These are phyloP conservation scores for Massarina eburnea DNA, from an alignment of 2,329 filamentous ascomycete species.

Conservation along the genomic window DNA sequence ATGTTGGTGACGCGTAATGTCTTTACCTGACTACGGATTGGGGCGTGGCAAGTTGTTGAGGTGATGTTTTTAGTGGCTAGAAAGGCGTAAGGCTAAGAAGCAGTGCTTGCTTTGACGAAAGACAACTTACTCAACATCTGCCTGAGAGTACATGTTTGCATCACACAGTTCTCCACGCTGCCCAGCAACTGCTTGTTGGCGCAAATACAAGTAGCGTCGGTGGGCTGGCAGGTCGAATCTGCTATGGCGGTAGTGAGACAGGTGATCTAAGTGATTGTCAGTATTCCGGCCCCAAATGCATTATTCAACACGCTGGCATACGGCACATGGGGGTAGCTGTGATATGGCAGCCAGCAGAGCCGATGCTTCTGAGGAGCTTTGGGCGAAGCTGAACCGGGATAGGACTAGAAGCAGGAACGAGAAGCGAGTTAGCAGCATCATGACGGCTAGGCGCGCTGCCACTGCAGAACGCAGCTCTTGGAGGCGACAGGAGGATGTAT, in stretches of 20 bases:
- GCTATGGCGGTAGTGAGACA: constrained; percentile 14
- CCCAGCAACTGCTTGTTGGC: constrained; percentile 10
- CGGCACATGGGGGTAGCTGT: constrained; percentile 10
- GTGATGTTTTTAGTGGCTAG: constrained; percentile 49
- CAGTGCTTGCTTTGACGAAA: neutral
- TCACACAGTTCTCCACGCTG: constrained; percentile 15
- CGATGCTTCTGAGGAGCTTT: no score
- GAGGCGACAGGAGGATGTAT: neutral
- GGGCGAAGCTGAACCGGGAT: constrained; percentile 4
- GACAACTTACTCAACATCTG: constrained; percentile 13
- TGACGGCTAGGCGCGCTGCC: constrained; percentile 6
- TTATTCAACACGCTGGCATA: constrained; percentile 2
- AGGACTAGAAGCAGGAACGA: constrained; percentile 13
- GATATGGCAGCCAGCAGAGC: constrained; percentile 2
- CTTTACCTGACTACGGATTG: constrained; percentile 39
- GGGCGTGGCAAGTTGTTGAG: constrained; percentile 41
- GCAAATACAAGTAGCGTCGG: constrained; percentile 16
- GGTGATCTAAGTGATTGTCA: constrained; percentile 11
- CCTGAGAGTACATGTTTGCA: constrained; percentile 13
- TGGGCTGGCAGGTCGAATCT: constrained; percentile 14
- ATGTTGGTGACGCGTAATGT: constrained; percentile 38
- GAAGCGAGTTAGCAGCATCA: constrained; percentile 11
- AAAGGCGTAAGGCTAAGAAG: constrained; percentile 2
- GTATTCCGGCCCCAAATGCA: neutral
- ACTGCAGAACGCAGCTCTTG: neutral